Base-by-base conservation (phyloP, 805 yeast genomes). In the Candida insectalens region DNA sequence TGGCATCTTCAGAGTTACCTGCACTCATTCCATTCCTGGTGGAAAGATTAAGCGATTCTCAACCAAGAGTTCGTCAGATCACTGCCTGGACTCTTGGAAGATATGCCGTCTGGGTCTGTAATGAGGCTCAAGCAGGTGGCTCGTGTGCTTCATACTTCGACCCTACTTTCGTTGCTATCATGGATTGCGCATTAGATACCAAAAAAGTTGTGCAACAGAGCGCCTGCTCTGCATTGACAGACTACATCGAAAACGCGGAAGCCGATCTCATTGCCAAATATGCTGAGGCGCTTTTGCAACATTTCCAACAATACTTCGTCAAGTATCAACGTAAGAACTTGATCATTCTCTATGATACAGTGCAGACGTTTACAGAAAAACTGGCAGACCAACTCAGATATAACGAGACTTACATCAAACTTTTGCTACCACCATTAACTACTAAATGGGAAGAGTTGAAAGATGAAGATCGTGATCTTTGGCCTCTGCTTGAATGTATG, bases 131-230 rank as follows among this genome's bases (percentile, higher is more conserved):
- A 36, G 65, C 62, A 28, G 73, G 75, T 28, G 80, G 83, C 8
- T 60, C 69, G 19, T 81, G 72, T 51, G 68, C 85, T 6, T 69
- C 62, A 41, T 81, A 80, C 47, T 79, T 83, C 51, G 62, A 70
- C 37, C 92, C 92, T 4, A 84, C 92, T 0, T 67, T 92, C 38
- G 77, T 81, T 46, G 72, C 92, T 2, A 69, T 92, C 31, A 69
- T 92, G 51, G 61, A 55, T 32, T 81, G 92, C 57, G 75, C 83
- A 17, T 61, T 85, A 44, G 97, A 92, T 54, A 67, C 64, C 33
- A 85, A 84, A 61, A 87, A 88, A 52, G 82, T 81, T 37, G 98
- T 89, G n/a, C 98, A 92, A 59, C 89, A 87, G 49, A 81, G 95
- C 36, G 96, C 95, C 2, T 84, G 95, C 45, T 74, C 87, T 25